Conservation (phyloP, 1,284 basidiomycete species). For the Irpex rosettiformis region DNA sequence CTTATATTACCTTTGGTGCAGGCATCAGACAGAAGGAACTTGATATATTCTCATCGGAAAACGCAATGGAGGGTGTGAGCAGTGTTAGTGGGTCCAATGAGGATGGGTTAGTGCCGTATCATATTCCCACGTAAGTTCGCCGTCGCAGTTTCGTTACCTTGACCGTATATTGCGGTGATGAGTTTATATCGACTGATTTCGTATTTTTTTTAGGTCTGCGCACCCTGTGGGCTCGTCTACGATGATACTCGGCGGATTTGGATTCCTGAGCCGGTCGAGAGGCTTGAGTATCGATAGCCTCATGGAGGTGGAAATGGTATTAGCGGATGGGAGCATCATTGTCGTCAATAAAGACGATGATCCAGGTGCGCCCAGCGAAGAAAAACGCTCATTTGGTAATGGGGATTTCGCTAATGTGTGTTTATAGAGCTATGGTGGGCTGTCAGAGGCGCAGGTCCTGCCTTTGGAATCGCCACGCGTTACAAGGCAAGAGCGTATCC, state of each 20-base stretch:
- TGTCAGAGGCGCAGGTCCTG: constrained; percentile 80
- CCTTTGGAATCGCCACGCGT: constrained; percentile 82
- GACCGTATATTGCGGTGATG: too few species aligned
- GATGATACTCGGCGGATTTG: constrained; percentile 87
- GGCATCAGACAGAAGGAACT: constrained; percentile 81
- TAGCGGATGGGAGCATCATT: constrained; percentile 76
- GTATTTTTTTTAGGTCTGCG: constrained; percentile 69
- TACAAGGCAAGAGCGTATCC: constrained; percentile 86
- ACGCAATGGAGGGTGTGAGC: constrained; percentile 55
- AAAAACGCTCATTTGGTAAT: background rate
- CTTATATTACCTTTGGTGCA: constrained; percentile 79
- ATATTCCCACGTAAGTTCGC: constrained; percentile 78
- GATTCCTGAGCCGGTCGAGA: constrained; percentile 79
- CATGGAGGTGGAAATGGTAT: constrained; percentile 82
- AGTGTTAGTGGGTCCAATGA: constrained; percentile 42
- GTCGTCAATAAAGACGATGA: constrained; percentile 65
- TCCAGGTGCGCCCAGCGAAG: constrained; percentile 44
- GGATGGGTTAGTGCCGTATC: constrained; percentile 67
- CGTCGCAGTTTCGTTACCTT: too few species aligned
- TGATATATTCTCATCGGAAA: constrained; percentile 68
- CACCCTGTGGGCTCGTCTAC: constrained; percentile 79
- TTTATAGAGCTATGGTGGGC: constrained; percentile 84
- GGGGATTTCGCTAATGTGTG: background rate
- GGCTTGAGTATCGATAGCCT: constrained; percentile 85
- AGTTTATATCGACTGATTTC: too few species aligned